Base-by-base conservation (phyloP, 768 basidiomycete genomes). In the Hemileccinum rubropunctum region DNA sequence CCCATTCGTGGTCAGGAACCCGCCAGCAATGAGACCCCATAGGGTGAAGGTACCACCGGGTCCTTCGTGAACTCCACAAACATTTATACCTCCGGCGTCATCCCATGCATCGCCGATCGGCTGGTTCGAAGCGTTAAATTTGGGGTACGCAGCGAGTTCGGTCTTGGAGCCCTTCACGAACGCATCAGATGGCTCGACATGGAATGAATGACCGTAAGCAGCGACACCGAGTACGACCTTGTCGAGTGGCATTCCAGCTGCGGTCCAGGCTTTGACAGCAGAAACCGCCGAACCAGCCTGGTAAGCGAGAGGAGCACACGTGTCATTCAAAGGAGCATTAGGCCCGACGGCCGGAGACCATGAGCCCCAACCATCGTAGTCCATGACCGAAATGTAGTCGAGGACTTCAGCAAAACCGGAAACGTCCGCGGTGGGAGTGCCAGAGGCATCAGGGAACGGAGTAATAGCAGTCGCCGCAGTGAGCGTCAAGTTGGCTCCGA, bases 151-250 rank as follows among this genome's bases (percentile, higher is more conserved):
- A 13, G 62, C 68, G 6, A 85, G 66, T 13, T 60, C 62, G 12
- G 61, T 30, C 28, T 9, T 71, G 6, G 75, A 70, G 17, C 59
- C 62, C 21, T 59, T 48, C 4, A 62, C 52, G 51, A 77, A 59
- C 0, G 81, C 81, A 33, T 69, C 58, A 10, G 50, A 56, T 4
- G 63, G 38, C 7, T 74, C 60, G 36, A 79, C 74, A 9, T 51
- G 54, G 72, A 75, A 94, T 9, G 89, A 83, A 65, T 90, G 90
- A 0, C 91, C 91, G 68, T 91, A 95, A 6, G 84, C 69, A 10
- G 91, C 81, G 3, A 95, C 81, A 41, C 89, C 92, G 8, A 98
- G 79, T 12, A 91, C 80, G 51, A 95, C 87, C 70, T 86, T 65
- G 50, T 55, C 3, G 17, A 69, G 63, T 1, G 92, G 88, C 62